Conservation (phyloP, 768 basidiomycete species). For the Suillus alpinus region DNA sequence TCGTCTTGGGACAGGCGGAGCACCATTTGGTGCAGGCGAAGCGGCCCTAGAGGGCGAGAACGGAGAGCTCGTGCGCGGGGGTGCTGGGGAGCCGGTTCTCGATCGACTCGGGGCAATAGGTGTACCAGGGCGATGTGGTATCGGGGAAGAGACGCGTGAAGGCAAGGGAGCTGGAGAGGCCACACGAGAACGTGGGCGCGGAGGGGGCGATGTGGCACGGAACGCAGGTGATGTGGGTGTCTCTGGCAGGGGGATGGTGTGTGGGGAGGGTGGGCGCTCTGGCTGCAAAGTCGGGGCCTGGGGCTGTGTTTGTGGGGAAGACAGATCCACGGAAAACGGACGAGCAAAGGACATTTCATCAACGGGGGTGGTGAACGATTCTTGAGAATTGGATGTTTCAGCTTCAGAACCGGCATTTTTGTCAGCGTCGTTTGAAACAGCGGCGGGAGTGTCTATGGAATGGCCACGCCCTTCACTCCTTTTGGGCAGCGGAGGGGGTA, state of each 20-base stretch:
- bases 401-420: constrained; percentile 2
- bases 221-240: constrained; percentile 30
- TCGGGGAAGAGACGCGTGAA: constrained; percentile 9
- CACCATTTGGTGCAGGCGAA: constrained; percentile 33
- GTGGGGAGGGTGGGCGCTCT: constrained; percentile 18
- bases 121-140: constrained; percentile 33
- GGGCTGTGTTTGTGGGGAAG: constrained; percentile 9
- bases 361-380: constrained; percentile 17
- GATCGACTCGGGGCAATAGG: constrained; percentile 21
- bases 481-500: constrained; percentile 52
- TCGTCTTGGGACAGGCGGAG: constrained; percentile 64
- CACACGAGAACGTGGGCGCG: constrained; percentile 34
- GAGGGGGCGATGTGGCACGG: constrained; percentile 10
- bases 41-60: constrained; percentile 33
- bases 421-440: constrained; percentile 10
- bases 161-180: constrained; percentile 17
- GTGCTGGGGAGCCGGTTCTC: constrained; percentile 23
- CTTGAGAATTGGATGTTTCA: constrained; percentile 7
- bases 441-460: constrained; percentile 10
- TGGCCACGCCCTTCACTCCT: constrained; percentile 39
- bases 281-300: constrained; percentile 4
- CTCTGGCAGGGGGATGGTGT: constrained; percentile 19
- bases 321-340: constrained; percentile 4
- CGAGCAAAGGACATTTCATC: constrained; percentile 22
- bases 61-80: constrained; percentile 21